phyloP scores from a whole-genome alignment of 148 eudicot genomes.

The Camellia japonica region DNA sequence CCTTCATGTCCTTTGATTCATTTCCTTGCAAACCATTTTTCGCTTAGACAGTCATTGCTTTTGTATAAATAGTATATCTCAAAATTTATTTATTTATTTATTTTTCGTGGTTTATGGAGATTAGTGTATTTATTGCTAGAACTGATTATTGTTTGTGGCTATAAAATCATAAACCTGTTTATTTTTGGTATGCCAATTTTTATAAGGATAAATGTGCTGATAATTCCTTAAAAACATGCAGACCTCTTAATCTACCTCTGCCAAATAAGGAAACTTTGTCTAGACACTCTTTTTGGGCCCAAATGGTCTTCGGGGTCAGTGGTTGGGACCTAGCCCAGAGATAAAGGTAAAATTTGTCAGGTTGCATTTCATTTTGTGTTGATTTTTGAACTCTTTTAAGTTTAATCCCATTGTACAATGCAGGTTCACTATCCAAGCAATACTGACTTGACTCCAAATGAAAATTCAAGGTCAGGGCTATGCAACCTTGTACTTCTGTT shows the following conservation, averaged over 20 bases:
- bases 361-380: constrained; percentile 1
- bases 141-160: neutral
- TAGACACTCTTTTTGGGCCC: constrained; percentile 90
- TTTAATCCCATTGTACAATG: constrained; percentile 16
- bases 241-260: constrained; percentile 66
- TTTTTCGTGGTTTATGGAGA: constrained; percentile 7
- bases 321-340: constrained; percentile 75
- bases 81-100: neutral
- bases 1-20: neutral
- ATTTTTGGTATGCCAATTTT: neutral
- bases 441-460: constrained; percentile 45
- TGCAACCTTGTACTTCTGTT: constrained; percentile 1
- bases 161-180: neutral
- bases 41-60: neutral
- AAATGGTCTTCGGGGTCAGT: constrained; percentile 78
- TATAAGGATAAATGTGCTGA: constrained; percentile 11
- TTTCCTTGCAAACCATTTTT: neutral
- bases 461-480: constrained; percentile 57
- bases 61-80: neutral
- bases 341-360: constrained; percentile 48
- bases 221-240: constrained; percentile 27
- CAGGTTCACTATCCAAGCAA: constrained; percentile 87
- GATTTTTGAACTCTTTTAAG: neutral
- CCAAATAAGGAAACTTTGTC: constrained; percentile 94
- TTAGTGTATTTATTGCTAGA: constrained; percentile 4